Base-by-base conservation (phyloP, 1,284 basidiomycete genomes). In the Ceratobasidium sp. region DNA sequence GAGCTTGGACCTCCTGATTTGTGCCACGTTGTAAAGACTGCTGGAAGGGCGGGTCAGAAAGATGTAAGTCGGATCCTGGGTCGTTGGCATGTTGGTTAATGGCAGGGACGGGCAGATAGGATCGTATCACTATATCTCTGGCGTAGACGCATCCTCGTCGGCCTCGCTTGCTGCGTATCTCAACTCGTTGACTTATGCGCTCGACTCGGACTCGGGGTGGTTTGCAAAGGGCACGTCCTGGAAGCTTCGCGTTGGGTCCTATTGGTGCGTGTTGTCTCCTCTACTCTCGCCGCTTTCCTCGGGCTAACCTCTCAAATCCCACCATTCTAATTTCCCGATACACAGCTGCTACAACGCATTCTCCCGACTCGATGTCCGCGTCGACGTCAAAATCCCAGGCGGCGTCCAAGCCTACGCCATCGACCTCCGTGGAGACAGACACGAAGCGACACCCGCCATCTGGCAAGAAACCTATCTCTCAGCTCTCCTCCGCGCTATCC, bases 401-500 rank as follows among this genome's bases (percentile, higher is more conserved):
- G 97, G 97, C 33, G 98, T 99, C 1, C 92, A 94, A 81, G 95
- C 97, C 8, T 99, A 98, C 84, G 93, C 96, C 38, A 92, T 99
- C 33, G 98, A 99, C 85, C 85, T 98, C 74, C 91, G 97, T 33
- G 97, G 98, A 30, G 97, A 99, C 84, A 96, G 95, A 81, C 96
- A 98, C 82, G 95, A 97, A 84, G 93, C 96, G 5, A 96, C 96
- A 0, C 89, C 93, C 0, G 94, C 96, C 66, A 91, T 99, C 44
- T 99, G 97, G 97, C 95, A 96, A 84, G 97, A 99, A 86, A 97
- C 96, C 0, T 99, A 97, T 83, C 90, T 99, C 0, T 98, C 97
- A 3, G 96, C 97, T 0, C 84, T 98, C 16, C 89, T 99, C 2
- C 91, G 97, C 23, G 91, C 97, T 0, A 96, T 99, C 75, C 89